These are phyloP conservation scores for Neurospora discreta DNA, from an alignment of 495 filamentous ascomycete species.

Conservation along the genomic window DNA sequence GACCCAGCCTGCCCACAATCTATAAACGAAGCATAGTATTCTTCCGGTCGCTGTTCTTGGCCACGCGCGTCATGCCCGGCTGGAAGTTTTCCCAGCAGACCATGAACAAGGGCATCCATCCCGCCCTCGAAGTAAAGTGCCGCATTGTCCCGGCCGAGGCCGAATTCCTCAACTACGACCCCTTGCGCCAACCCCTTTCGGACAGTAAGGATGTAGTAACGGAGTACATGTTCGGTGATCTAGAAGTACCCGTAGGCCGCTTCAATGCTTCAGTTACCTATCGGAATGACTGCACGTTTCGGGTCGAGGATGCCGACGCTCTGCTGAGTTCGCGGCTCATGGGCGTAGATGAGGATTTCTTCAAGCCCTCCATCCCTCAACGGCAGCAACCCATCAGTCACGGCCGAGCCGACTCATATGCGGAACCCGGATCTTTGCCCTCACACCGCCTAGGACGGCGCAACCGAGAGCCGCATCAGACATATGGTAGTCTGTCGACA, in stretches of 20 bases:
- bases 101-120: conserved; percentile 51
- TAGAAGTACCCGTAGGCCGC: conserved; percentile 75
- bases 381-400: conserved; percentile 17
- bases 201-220: conserved; percentile 59
- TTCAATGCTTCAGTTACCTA: conserved; percentile 74
- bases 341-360: conserved; percentile 79
- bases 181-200: conserved; percentile 59
- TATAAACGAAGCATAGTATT: conserved; percentile 95
- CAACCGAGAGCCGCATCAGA: conserved; percentile 56
- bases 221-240: conserved; percentile 63
- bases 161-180: conserved; percentile 45
- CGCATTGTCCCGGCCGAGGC: conserved; percentile 54
- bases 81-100: conserved; percentile 73
- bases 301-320: conserved; percentile 82
- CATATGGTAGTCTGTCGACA: conserved; percentile 87
- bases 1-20: conserved; percentile 64
- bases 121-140: conserved; percentile 65
- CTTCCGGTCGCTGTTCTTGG: conserved; percentile 84
- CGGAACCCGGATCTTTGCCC: conserved; percentile 69
- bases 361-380: conserved; percentile 56
- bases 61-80: conserved; percentile 70
- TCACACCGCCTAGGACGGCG: conserved; percentile 35
- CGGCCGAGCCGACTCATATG: conserved; percentile 27
- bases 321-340: conserved; percentile 84
- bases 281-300: conserved; percentile 79